Evolutionary conservation across 73 alveolate genomes (phyloP).

Genomic region (Paramecium pentaurelia): DNA sequence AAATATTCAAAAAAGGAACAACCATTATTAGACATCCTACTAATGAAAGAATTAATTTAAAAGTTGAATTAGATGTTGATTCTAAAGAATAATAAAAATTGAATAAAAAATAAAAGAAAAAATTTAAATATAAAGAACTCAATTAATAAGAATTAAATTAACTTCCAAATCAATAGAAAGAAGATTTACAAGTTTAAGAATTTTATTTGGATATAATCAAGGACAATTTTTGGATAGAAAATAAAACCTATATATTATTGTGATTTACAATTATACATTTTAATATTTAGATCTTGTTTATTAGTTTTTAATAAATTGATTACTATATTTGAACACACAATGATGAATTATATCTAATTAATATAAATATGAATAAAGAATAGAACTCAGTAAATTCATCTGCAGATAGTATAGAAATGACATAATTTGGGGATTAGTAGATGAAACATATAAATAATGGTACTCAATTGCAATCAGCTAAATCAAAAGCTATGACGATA

Average conservation of each 20-base stretch:
- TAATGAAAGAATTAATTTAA: background rate
- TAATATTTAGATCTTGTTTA: background rate
- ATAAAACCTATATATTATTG: background rate
- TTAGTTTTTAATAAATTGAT: background rate
- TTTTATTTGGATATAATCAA: constrained; percentile 23
- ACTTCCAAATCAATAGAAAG: constrained; percentile 17
- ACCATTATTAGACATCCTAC: constrained; percentile 47
- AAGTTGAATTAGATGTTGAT: background rate
- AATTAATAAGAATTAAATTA: background rate
- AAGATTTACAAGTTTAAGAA: background rate
- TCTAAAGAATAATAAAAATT: constrained; percentile 1
- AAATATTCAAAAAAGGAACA: constrained; percentile 74
- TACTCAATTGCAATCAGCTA: background rate
- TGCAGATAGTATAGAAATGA: background rate
- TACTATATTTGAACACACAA: background rate
- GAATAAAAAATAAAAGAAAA: constrained; percentile 1
- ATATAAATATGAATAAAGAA: background rate
- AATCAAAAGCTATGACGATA: background rate
- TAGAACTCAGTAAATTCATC: background rate
- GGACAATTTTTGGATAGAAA: constrained; percentile 38
- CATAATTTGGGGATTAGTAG: background rate
- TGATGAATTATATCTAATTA: background rate
- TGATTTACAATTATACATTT: background rate
- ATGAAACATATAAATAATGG: background rate
- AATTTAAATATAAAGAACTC: background rate